Conservation (phyloP, 140 eudicot species). For the Oenanthe javanica region DNA sequence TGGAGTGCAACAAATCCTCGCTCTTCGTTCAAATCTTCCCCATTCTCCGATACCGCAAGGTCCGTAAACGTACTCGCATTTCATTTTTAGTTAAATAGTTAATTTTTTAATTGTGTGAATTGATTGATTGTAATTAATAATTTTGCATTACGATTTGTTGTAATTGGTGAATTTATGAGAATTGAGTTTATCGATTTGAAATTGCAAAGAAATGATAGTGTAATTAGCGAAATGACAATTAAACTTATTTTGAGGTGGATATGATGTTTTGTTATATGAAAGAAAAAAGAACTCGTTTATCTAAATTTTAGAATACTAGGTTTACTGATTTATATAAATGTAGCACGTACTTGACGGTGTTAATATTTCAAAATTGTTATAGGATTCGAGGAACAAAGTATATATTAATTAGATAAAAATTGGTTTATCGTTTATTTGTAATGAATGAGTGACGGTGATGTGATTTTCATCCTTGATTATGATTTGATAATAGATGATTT, state of each 20-base stretch:
- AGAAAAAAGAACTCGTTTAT: background rate
- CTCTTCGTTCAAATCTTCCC: conserved; percentile 56
- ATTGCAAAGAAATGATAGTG: too few relatives aligned
- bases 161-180: background rate
- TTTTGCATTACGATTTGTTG: background rate
- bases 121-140: background rate
- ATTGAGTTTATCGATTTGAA: too few relatives aligned
- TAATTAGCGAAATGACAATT: too few relatives aligned
- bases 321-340: background rate
- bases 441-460: background rate
- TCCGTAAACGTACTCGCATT: background rate
- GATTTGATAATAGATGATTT: background rate
- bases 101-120: background rate
- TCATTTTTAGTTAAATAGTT: background rate
- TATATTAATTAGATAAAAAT: background rate
- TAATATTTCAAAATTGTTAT: background rate
- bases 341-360: background rate
- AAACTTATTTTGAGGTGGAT: too few relatives aligned
- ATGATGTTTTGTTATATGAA: too few relatives aligned
- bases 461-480: background rate
- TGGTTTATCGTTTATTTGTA: background rate
- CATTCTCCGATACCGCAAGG: conserved; percentile 87
- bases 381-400: background rate
- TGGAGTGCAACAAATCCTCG: conserved; percentile 82
- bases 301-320: background rate